Evolutionary conservation across 805 yeast genomes (phyloP).

Genomic region (Suhomyces sp.): DNA sequence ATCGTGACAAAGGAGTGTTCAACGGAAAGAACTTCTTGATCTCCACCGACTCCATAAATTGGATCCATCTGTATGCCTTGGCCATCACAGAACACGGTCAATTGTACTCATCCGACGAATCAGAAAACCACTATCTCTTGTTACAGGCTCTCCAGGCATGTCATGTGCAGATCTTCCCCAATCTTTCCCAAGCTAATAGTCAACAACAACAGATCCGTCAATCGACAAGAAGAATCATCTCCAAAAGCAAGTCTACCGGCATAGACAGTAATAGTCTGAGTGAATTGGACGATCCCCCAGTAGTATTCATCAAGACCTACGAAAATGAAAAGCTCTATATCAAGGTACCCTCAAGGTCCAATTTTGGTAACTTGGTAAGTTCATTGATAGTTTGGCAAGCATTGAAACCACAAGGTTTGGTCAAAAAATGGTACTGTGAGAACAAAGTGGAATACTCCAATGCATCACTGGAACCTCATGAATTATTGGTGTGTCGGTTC

Average conservation of each 20-base stretch:
- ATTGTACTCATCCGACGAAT: conserved; percentile 32
- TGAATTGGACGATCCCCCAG: conserved; percentile 31
- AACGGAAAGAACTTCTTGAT: conserved; percentile 32
- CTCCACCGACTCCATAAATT: conserved; percentile 37
- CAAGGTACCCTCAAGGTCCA: conserved; percentile 33
- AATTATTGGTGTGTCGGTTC: conserved; percentile 60
- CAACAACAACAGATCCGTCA: conserved; percentile 9
- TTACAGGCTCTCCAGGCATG: conserved; percentile 40
- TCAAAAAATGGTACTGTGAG: conserved; percentile 52
- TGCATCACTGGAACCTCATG: conserved; percentile 27
- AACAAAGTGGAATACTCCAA: conserved; percentile 29
- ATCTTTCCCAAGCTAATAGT: conserved; percentile 12
- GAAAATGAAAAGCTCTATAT: conserved; percentile 39
- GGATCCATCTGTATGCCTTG: conserved; percentile 33
- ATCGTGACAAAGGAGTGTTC: conserved; percentile 35
- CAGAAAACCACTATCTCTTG: conserved; percentile 28
- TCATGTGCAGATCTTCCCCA: conserved; percentile 36
- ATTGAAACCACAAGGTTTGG: conserved; percentile 50
- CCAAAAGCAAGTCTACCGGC: conserved; percentile 2
- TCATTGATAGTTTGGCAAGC: conserved; percentile 57
- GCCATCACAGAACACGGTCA: conserved; percentile 35
- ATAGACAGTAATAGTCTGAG: background rate
- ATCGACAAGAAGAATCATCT: conserved; percentile 8
- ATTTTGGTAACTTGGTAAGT: conserved; percentile 45
- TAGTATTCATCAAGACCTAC: conserved; percentile 41